These are phyloP conservation scores for Hymenochaete sp. DNA, from an alignment of 1,284 basidiomycete species.

Conservation along the genomic window DNA sequence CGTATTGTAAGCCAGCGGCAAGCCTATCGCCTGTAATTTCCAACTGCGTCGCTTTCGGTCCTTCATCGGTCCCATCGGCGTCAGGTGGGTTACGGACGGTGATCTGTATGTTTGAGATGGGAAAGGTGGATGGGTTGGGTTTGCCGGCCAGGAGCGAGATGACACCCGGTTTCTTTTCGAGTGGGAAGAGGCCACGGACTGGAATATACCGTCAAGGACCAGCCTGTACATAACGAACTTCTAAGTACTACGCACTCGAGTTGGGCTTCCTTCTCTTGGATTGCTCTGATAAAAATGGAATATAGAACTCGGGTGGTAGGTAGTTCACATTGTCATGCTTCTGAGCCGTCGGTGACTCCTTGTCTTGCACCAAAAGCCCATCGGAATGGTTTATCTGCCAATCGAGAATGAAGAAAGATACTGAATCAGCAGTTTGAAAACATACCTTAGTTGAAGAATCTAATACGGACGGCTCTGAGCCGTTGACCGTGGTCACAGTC, in stretches of 20 bases:
- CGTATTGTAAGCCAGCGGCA: slow-evolving; percentile 66
- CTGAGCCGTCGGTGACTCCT: neutral
- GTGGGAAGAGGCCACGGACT: slow-evolving; percentile 60
- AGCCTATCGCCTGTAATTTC: slow-evolving; percentile 51
- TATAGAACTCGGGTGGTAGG: slow-evolving; percentile 45
- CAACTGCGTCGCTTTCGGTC: slow-evolving; percentile 37
- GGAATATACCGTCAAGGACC: slow-evolving; percentile 1
- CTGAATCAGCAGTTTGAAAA: no score
- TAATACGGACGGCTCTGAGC: neutral
- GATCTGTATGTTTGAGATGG: slow-evolving; percentile 70
- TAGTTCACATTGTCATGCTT: slow-evolving; percentile 23
- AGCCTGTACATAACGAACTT: slow-evolving; percentile 2
- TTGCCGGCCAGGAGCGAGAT: slow-evolving; percentile 84
- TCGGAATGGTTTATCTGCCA: slow-evolving; percentile 16
- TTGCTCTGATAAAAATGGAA: slow-evolving; percentile 45
- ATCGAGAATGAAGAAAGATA: no score
- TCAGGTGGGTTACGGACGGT: slow-evolving; percentile 31
- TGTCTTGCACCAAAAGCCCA: slow-evolving; percentile 8
- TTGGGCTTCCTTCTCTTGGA: slow-evolving; percentile 52
- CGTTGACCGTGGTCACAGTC: neutral
- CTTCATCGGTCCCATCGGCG: slow-evolving; percentile 27
- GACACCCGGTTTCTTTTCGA: slow-evolving; percentile 71
- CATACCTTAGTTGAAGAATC: slow-evolving; percentile 2
- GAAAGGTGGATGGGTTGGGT: slow-evolving; percentile 87
- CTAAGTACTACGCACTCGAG: slow-evolving; percentile 39